These are phyloP conservation scores for Penicillium sp. DNA, from an alignment of 2,329 filamentous ascomycete genomes.

Conservation along the genomic window DNA sequence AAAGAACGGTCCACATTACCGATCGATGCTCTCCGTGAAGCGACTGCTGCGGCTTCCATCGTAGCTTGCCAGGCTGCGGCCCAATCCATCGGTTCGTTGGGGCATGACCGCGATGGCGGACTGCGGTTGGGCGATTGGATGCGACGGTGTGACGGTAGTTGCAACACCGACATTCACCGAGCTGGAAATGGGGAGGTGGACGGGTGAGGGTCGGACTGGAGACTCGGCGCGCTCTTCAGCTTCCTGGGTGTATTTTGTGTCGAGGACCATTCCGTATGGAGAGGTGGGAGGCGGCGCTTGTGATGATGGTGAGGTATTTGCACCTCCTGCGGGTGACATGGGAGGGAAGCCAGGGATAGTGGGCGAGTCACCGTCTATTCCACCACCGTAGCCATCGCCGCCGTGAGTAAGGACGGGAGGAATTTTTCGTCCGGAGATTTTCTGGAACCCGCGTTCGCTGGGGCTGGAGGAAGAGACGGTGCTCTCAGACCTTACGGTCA, in stretches of 20 bases:
- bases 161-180: constrained; percentile 37
- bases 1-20: constrained; percentile 28
- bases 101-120: constrained; percentile 36
- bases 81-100: constrained; percentile 47
- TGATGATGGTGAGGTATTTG: constrained; percentile 29
- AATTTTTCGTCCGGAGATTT: constrained; percentile 57
- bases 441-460: constrained; percentile 57
- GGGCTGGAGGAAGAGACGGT: constrained; percentile 42
- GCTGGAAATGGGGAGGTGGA: constrained; percentile 50
- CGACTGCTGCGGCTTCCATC: constrained; percentile 55
- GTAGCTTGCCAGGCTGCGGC: constrained; percentile 49
- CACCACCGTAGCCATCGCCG: constrained; percentile 54
- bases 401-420: constrained; percentile 54
- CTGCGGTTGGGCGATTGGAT: constrained; percentile 35
- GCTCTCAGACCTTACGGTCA: constrained; percentile 43
- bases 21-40: constrained; percentile 48
- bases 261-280: constrained; percentile 40
- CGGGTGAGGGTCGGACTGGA: constrained; percentile 51
- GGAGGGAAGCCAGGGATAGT: constrained; percentile 35
- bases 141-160: constrained; percentile 34
- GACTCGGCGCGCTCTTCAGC: constrained; percentile 36
- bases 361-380: constrained; percentile 40
- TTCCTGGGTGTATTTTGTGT: constrained; percentile 41
- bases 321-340: constrained; percentile 33
- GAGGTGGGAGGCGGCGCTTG: constrained; percentile 38